Conservation (phyloP, 1,284 basidiomycete species). For the Mycena sp. region DNA sequence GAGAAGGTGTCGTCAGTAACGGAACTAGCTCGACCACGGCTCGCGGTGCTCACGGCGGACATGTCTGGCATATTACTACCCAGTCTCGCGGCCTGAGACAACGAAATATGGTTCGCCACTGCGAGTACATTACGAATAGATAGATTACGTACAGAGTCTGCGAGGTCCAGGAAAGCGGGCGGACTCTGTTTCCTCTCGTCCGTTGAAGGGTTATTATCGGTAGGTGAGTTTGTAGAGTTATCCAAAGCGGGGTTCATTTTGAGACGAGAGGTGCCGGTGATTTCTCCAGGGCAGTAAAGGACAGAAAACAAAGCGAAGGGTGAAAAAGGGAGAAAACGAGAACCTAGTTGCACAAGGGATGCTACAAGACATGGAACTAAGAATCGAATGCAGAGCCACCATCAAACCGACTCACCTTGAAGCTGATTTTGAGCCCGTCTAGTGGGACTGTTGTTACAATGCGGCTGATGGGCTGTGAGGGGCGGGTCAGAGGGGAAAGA, state of each 20-base stretch:
- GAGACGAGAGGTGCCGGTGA: constrained; percentile 57
- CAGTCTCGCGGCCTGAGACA: constrained; percentile 74
- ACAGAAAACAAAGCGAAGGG: constrained; percentile 66
- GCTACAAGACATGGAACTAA: constrained; percentile 27
- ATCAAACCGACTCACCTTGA: constrained; percentile 56
- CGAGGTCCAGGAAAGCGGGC: constrained; percentile 89
- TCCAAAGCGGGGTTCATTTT: constrained; percentile 77
- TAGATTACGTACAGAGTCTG: constrained; percentile 78
- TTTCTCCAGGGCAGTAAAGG: constrained; percentile 61
- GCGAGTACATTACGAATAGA: constrained; percentile 16
- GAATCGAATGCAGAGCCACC: constrained; percentile 28
- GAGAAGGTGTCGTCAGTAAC: constrained; percentile 9
- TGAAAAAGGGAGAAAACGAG: constrained; percentile 62
- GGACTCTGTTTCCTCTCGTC: constrained; percentile 84
- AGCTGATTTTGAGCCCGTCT: constrained; percentile 81
- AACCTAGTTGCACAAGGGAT: constrained; percentile 76
- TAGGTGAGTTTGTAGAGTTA: constrained; percentile 67
- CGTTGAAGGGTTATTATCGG: constrained; percentile 70
- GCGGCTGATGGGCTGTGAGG: constrained; percentile 50
- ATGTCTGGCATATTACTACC: constrained; percentile 86
- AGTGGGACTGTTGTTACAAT: constrained; percentile 83
- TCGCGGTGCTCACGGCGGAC: constrained; percentile 66
- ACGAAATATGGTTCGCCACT: constrained; percentile 31
- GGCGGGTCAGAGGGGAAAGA: constrained; percentile 35
- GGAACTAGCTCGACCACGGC: constrained; percentile 11